phyloP scores from a whole-genome alignment of 163 green algal genomes.

The Trebouxiophyceae sp. region DNA sequence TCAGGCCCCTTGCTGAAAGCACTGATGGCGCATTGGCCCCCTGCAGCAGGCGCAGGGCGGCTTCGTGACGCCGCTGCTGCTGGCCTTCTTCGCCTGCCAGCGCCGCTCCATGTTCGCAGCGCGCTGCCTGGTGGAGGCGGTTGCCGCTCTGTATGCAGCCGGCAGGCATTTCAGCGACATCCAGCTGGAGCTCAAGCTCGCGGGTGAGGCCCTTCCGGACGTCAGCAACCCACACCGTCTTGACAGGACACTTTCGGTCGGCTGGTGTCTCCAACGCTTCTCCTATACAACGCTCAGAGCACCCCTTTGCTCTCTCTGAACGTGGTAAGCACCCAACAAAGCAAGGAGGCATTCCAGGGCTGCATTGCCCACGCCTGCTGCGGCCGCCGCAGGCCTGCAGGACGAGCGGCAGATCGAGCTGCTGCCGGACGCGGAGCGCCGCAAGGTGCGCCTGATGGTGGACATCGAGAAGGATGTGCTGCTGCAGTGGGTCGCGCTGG shows the following conservation, averaged over 20 bases:
- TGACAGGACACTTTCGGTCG: too few relatives aligned
- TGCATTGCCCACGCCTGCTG: background rate
- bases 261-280: too few relatives aligned
- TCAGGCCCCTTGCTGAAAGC: too few relatives aligned
- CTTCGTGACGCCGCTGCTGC: constrained; percentile 31
- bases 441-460: constrained; percentile 16
- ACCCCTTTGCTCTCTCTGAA: too few relatives aligned
- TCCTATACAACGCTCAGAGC: too few relatives aligned
- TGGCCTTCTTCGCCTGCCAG: constrained; percentile 42
- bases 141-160: constrained; percentile 35
- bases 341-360: background rate
- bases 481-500: constrained; percentile 47
- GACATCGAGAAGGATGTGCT: constrained; percentile 45
- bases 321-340: too few relatives aligned
- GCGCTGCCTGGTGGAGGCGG: constrained; percentile 51
- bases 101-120: constrained; percentile 49
- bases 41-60: too few relatives aligned
- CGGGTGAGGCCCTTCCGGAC: background rate
- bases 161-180: constrained; percentile 36
- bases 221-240: too few relatives aligned
- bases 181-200: constrained; percentile 13
- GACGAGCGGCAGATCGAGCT: background rate
- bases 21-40: too few relatives aligned
- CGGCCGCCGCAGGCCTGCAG: background rate
- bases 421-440: background rate